These are phyloP conservation scores for Cytospora schulzeri DNA, from an alignment of 2,329 filamentous ascomycete genomes.

Conservation along the genomic window DNA sequence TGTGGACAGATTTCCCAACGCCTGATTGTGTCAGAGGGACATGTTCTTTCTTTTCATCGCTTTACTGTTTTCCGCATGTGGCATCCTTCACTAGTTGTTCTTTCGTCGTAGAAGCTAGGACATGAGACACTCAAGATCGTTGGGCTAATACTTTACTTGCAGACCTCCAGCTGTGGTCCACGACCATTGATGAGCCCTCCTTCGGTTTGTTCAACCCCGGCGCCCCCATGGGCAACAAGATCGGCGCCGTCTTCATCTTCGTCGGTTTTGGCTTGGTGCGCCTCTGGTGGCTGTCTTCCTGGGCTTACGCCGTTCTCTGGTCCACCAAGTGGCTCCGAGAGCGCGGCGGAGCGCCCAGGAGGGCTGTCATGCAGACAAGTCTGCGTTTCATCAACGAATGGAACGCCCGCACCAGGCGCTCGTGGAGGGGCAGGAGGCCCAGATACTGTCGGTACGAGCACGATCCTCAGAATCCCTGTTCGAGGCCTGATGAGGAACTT, in stretches of 20 bases:
- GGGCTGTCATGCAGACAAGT: conserved; percentile 4
- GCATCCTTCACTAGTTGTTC: not conserved
- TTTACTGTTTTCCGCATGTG: not conserved
- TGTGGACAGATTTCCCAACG: too few species aligned
- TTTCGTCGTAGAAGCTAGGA: too few species aligned
- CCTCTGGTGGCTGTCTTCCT: not conserved
- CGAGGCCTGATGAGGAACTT: not conserved
- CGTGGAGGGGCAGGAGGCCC: not conserved
- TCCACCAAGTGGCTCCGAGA: not conserved
- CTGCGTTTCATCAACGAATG: not conserved
- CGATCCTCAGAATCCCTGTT: not conserved
- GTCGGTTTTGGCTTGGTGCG: not conserved
- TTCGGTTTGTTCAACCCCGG: not conserved
- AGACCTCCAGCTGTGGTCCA: not conserved
- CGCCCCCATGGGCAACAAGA: not conserved
- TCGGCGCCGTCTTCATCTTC: not conserved
- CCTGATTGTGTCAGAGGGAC: too few species aligned
- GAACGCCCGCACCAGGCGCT: not conserved
- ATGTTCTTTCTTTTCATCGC: too few species aligned
- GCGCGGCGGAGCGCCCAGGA: not conserved
- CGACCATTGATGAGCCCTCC: not conserved
- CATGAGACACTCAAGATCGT: too few species aligned
- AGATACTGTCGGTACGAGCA: not conserved
- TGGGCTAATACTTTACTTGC: not conserved
- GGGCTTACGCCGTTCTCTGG: not conserved